A percentile compares a stretch with the other conserved stretches of the same genome.
Evolutionary conservation across 192 early-diverging fungal genomes (phyloP).

Genomic region (Chytriomyces confervae): DNA sequence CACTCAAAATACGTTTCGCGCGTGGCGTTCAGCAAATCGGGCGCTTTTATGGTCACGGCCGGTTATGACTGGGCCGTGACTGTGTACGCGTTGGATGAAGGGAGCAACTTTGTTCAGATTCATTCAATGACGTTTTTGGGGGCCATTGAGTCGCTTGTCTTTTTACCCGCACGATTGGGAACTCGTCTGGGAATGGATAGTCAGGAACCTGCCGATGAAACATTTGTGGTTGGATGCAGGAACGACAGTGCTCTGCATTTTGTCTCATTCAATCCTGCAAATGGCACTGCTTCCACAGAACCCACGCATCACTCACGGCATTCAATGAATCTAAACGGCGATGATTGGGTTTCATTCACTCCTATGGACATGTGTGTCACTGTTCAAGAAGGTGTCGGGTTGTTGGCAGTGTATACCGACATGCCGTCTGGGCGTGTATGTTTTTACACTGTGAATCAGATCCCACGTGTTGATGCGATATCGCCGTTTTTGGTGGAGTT

Average conservation of each 20-base stretch:
- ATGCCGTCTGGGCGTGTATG: constrained; percentile 16
- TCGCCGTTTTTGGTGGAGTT: constrained; percentile 35
- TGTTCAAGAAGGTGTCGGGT: background rate
- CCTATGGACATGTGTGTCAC: constrained; percentile 63
- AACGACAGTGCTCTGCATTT: constrained; percentile 78
- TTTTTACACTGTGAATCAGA: background rate
- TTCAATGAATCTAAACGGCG: constrained; percentile 81
- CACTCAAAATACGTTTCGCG: constrained; percentile 75
- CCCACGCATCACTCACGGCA: background rate
- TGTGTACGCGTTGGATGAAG: constrained; percentile 52
- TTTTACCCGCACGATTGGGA: constrained; percentile 53
- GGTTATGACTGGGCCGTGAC: constrained; percentile 74
- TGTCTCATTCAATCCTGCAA: constrained; percentile 53
- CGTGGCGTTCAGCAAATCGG: constrained; percentile 66
- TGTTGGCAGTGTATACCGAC: constrained; percentile 26
- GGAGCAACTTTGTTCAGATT: constrained; percentile 1
- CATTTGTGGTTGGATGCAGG: constrained; percentile 62
- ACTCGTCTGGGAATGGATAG: background rate
- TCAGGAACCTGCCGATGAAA: constrained; percentile 1
- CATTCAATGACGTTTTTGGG: constrained; percentile 60
- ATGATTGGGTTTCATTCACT: constrained; percentile 84
- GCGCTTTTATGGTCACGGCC: constrained; percentile 63
- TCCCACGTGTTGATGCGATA: background rate
- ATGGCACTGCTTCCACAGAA: too few relatives aligned
- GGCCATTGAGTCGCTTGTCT: constrained; percentile 65